Conservation (phyloP, 1,139 yeast species). For the Kodamaea arcana region DNA sequence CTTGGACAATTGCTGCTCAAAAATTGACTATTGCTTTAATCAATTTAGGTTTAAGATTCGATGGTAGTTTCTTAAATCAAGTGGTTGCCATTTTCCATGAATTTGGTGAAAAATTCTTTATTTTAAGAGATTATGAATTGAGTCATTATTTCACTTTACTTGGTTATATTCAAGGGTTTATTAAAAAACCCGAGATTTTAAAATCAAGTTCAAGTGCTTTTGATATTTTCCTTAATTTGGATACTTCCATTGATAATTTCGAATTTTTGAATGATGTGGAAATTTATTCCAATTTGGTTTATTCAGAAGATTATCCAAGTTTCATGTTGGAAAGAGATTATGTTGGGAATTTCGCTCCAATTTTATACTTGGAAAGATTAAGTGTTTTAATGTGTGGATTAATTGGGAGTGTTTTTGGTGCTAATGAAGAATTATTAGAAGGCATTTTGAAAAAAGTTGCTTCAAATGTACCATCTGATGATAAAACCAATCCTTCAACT, state of each 20-base stretch:
- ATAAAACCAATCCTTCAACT: slow-evolving; percentile 3
- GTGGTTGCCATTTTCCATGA: slow-evolving; percentile 29
- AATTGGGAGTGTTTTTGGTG: slow-evolving; percentile 24
- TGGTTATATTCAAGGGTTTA: slow-evolving; percentile 46
- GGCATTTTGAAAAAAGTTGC: slow-evolving; percentile 26
- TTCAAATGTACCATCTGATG: slow-evolving; percentile 11
- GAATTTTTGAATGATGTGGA: slow-evolving; percentile 41
- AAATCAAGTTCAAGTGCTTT: slow-evolving; percentile 24
- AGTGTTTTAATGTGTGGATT: slow-evolving; percentile 37
- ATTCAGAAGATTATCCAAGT: slow-evolving; percentile 21
- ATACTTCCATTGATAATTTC: slow-evolving; percentile 36
- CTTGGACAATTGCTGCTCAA: slow-evolving; percentile 36
- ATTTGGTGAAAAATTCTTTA: slow-evolving; percentile 24
- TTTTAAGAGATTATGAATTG: slow-evolving; percentile 20
- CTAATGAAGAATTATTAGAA: slow-evolving; percentile 26
- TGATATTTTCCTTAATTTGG: slow-evolving; percentile 32
- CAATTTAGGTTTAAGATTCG: slow-evolving; percentile 33
- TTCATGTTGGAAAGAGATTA: slow-evolving; percentile 28
- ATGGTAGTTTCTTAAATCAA: slow-evolving; percentile 20
- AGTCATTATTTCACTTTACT: slow-evolving; percentile 41
- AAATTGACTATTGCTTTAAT: slow-evolving; percentile 35
- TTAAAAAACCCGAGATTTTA: slow-evolving; percentile 31
- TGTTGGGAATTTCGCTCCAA: slow-evolving; percentile 34
- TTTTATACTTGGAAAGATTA: slow-evolving; percentile 43
- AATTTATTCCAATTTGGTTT: slow-evolving; percentile 25